Percentiles rank a stretch among this genome's conserved stretches.
phyloP scores from a whole-genome alignment of 257 asterid species.

The Przewalskia tangutica region DNA sequence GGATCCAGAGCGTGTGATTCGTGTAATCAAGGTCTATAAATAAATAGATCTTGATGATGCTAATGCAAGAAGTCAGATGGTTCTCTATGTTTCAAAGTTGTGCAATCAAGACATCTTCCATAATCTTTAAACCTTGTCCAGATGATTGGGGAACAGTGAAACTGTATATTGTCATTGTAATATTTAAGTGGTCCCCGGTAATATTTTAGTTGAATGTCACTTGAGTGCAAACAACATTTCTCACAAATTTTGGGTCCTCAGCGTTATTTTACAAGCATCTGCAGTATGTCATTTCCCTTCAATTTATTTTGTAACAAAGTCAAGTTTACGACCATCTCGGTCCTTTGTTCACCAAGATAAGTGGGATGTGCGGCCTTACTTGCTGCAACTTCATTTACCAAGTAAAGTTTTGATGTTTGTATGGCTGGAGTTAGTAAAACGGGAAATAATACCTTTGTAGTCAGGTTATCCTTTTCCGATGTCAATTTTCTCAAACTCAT shows the following conservation, averaged over 20 bases:
- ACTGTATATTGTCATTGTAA: background rate
- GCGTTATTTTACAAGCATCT: background rate
- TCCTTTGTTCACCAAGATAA: no score
- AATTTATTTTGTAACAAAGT: background rate
- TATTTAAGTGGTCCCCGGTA: background rate
- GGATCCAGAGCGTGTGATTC: constrained; percentile 15
- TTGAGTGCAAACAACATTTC: background rate
- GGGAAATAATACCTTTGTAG: background rate
- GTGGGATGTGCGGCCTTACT: background rate
- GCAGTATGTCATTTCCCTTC: background rate
- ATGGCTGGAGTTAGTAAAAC: background rate
- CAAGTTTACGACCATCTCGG: background rate
- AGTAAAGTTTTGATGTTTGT: background rate
- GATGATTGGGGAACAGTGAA: background rate
- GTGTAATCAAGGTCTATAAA: constrained; percentile 16
- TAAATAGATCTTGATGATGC: constrained; percentile 3
- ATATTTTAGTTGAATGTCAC: background rate
- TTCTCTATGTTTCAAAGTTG: background rate
- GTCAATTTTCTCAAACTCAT: background rate
- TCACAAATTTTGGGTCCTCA: background rate
- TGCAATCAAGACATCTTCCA: background rate
- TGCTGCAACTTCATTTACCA: background rate
- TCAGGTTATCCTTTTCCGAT: background rate
- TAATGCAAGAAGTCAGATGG: background rate
- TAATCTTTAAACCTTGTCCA: background rate